phyloP scores from a whole-genome alignment of 352 stramenopile species.

The Thalassiosira mediterranea region DNA sequence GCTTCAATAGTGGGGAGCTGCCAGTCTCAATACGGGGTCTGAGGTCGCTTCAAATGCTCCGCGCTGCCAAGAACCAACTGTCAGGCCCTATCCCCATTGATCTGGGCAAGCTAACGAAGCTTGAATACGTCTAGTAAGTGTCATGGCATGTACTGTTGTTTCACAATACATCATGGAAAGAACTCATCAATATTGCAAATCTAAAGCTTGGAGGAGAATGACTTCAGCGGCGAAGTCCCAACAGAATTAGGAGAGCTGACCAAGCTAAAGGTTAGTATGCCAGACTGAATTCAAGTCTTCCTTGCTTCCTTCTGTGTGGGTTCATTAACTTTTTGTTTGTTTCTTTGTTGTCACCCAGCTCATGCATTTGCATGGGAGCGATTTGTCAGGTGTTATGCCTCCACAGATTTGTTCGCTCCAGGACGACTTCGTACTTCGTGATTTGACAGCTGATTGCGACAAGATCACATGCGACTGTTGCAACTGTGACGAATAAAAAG shows the following conservation, averaged over 20 bases:
- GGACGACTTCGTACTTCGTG: slow-evolving; percentile 33
- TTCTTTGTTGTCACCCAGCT: slow-evolving; percentile 11
- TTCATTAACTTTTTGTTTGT: neutral
- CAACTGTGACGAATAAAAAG: slow-evolving; percentile 1
- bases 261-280: slow-evolving; percentile 44
- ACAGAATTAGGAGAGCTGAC: slow-evolving; percentile 49
- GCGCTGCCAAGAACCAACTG: slow-evolving; percentile 57
- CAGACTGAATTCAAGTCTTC: neutral
- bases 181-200: too few relatives aligned
- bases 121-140: slow-evolving; percentile 57
- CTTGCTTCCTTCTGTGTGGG: neutral
- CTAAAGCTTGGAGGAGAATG: slow-evolving; percentile 55
- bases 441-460: slow-evolving; percentile 44
- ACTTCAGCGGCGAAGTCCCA: slow-evolving; percentile 54
- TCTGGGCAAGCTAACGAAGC: slow-evolving; percentile 45
- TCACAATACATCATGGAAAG: too few relatives aligned
- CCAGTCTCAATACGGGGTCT: slow-evolving; percentile 45
- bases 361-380: slow-evolving; percentile 43
- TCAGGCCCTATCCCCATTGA: slow-evolving; percentile 53
- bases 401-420: slow-evolving; percentile 32
- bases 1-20: slow-evolving; percentile 25
- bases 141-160: too few relatives aligned
- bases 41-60: slow-evolving; percentile 32
- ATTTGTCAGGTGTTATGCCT: slow-evolving; percentile 38
- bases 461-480: slow-evolving; percentile 41